A percentile compares a stretch with the other conserved stretches of the same genome.
Evolutionary conservation across 2,329 filamentous ascomycete genomes (phyloP).

Genomic region (Blastomyces parvus): DNA sequence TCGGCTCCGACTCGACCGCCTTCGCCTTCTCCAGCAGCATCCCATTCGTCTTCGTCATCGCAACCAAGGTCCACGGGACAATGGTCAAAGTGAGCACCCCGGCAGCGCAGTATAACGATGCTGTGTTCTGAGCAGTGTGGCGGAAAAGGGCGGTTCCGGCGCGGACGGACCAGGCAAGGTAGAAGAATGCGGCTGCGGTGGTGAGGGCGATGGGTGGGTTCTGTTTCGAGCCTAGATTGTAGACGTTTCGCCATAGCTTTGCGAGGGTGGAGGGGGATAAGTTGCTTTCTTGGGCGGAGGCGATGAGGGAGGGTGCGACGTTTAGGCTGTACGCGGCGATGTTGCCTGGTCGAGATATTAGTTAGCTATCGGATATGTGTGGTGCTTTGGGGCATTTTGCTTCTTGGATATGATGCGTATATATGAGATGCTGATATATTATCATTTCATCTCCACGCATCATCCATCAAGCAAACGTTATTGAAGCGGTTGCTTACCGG

Average conservation of each 20-base stretch:
- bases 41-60: conserved; percentile 25
- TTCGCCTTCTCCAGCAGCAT: conserved; percentile 22
- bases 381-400: neutral
- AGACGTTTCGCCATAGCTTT: conserved; percentile 25
- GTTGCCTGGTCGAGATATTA: conserved; percentile 18
- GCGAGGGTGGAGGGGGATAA: conserved; percentile 19
- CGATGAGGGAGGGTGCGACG: conserved; percentile 21
- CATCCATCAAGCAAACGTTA: neutral
- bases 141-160: conserved; percentile 11
- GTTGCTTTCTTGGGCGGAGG: conserved; percentile 15
- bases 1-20: conserved; percentile 19
- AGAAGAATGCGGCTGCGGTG: conserved; percentile 44
- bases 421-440: neutral
- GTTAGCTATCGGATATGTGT: neutral
- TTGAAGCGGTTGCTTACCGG: conserved; percentile 17
- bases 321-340: conserved; percentile 23
- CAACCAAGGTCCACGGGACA: conserved; percentile 25
- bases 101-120: conserved; percentile 21
- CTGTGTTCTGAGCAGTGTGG: conserved; percentile 9
- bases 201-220: conserved; percentile 43
- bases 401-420: neutral
- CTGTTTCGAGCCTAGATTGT: conserved; percentile 46
- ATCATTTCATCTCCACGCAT: neutral
- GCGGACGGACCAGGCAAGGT: conserved; percentile 25
- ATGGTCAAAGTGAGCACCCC: conserved; percentile 25